Percentiles rank a stretch among this genome's conserved stretches.
These are phyloP conservation scores for Linderina pennispora DNA, from an alignment of 192 early-diverging fungal genomes.

Conservation along the genomic window DNA sequence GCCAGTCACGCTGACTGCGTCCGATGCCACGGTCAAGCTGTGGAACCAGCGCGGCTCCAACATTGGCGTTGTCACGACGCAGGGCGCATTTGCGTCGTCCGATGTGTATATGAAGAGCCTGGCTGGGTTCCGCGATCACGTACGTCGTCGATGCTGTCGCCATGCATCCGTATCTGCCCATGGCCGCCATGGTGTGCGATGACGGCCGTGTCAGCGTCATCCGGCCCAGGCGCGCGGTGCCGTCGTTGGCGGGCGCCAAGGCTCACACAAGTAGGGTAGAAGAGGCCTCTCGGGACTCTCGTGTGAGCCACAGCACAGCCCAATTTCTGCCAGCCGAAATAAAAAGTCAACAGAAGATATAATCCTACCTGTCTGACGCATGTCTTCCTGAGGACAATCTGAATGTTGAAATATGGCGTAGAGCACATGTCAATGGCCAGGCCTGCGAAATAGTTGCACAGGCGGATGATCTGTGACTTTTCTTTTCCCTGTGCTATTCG, in stretches of 20 bases:
- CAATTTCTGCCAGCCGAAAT: too few species aligned
- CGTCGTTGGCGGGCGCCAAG: constrained; percentile 6
- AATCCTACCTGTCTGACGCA: too few species aligned
- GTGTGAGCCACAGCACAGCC: too few species aligned
- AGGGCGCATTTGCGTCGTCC: constrained; percentile 12
- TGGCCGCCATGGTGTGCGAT: constrained; percentile 36
- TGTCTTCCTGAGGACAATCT: too few species aligned
- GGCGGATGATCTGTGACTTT: too few species aligned
- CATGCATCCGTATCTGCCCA: constrained; percentile 36
- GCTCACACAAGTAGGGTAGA: constrained; percentile 8
- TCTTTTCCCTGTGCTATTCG: too few species aligned
- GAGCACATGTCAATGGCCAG: too few species aligned
- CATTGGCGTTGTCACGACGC: constrained; percentile 27
- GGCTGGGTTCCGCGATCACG: constrained; percentile 15
- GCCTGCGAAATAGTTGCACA: too few species aligned
- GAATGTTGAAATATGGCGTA: too few species aligned
- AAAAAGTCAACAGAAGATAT: too few species aligned
- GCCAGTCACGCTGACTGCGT: constrained; percentile 36
- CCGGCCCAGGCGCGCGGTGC: constrained; percentile 9
- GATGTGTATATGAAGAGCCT: constrained; percentile 33
- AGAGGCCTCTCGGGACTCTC: too few species aligned
- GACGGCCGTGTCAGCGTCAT: constrained; percentile 41
- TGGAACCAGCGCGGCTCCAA: constrained; percentile 43
- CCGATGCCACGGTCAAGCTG: constrained; percentile 30
- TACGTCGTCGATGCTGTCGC: constrained; percentile 8